Evolutionary conservation across 2,329 filamentous ascomycete species (phyloP).

Genomic region (Geosmithia morbida): DNA sequence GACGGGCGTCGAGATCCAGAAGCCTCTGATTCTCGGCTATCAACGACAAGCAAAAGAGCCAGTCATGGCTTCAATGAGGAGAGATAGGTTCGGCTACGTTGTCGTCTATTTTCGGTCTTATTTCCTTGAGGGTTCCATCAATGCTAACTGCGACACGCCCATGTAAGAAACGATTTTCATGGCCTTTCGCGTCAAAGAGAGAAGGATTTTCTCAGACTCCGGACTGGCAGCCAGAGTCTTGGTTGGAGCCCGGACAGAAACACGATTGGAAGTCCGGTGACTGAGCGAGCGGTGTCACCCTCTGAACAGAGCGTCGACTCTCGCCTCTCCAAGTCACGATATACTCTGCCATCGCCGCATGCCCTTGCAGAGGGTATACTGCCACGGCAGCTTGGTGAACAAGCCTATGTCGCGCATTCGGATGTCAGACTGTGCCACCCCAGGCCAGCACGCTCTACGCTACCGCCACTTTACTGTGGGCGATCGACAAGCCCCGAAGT

Average conservation of each 20-base stretch:
- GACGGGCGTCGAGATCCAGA: slow-evolving; percentile 16
- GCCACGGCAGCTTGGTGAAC: background rate
- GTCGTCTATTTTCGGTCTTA: background rate
- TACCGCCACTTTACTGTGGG: background rate
- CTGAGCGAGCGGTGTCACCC: background rate
- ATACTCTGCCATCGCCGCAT: background rate
- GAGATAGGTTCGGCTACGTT: background rate
- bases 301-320: background rate
- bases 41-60: background rate
- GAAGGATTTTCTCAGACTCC: slow-evolving; percentile 9
- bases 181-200: background rate
- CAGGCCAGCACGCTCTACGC: background rate
- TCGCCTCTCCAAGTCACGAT: background rate
- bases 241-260: slow-evolving; percentile 13
- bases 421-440: background rate
- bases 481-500: background rate
- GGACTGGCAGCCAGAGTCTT: slow-evolving; percentile 12
- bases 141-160: background rate
- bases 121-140: background rate
- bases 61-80: background rate
- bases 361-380: background rate
- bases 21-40: slow-evolving; percentile 10
- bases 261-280: slow-evolving; percentile 8
- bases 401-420: background rate
- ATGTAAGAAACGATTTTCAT: background rate